Evolutionary conservation across 345 rosid species (phyloP).

Genomic region (Citrus maxima): DNA sequence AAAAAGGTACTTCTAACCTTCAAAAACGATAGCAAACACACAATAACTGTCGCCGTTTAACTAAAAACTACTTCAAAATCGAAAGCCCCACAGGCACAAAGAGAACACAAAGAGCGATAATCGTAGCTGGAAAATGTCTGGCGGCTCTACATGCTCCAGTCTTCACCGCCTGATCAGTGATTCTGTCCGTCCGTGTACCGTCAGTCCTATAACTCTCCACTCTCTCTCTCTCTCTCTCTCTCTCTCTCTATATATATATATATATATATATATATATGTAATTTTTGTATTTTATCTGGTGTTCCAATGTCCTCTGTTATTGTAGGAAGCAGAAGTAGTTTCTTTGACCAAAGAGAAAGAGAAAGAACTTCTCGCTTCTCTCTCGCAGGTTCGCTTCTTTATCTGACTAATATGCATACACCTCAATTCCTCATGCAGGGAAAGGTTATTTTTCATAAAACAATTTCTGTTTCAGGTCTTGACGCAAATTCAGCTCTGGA

Average conservation of each 20-base stretch:
- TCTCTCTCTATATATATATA: neutral
- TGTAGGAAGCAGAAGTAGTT: constrained; percentile 29
- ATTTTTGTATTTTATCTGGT: neutral
- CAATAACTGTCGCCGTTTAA: neutral
- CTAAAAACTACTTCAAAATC: neutral
- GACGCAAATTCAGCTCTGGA: constrained; percentile 50
- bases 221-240: too few species aligned
- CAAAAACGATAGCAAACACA: too few species aligned
- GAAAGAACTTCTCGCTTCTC: constrained; percentile 47
- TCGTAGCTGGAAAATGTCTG: constrained; percentile 28
- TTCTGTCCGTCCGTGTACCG: constrained; percentile 32
- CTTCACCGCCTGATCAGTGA: constrained; percentile 45
- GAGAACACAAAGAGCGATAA: neutral
- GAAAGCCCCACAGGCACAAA: neutral
- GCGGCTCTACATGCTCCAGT: constrained; percentile 22
- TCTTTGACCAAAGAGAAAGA: constrained; percentile 34
- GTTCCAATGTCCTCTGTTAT: neutral
- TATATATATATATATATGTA: neutral
- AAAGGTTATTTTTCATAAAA: neutral
- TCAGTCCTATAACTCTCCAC: constrained; percentile 19
- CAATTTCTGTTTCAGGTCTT: constrained; percentile 27
- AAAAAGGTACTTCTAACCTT: too few species aligned
- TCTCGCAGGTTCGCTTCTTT: constrained; percentile 46
- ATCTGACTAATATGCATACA: neutral
- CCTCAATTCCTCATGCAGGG: neutral